Base-by-base conservation (phyloP, 176 grass and related monocot genomes). In the Saccharum spontaneum region DNA sequence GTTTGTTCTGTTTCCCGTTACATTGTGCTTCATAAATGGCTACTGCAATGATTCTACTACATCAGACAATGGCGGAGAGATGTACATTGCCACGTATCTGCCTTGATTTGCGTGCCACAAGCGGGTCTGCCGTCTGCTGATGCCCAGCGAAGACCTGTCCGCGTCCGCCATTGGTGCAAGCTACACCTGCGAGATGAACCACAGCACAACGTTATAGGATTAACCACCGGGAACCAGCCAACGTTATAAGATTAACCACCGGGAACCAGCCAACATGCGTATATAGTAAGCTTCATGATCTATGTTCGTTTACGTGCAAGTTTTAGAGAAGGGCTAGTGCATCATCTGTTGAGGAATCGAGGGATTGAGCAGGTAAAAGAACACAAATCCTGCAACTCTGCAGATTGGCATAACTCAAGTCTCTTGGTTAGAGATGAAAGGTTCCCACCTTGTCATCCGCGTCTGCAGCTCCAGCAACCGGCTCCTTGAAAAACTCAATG, bases 401-500 rank as follows among this genome's bases (percentile, higher is more conserved):
- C 30, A 65, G 6, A 37, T 76, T 26, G 62, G 46, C 20, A 67
- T 0, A n/a, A 26, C 6, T 49, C 6, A 49, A 3, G 17, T 49
- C 5, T 34, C 8, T n/a, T 83, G 54, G 54, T 50, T 57, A 34
- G n/a, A 64, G 77, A 50, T 78, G 30, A 18, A 3, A 40, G 44
- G 34, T 67, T 24, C 34, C 5, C 22, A 3, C 92, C 85, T 79
- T 82, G 20, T 85, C 73, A 15, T 83, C 73, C 11, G 2, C 57
- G 20, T 83, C 77, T 55, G 72, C 60, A 80, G 22, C 34, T 67
- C 83, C 76, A 3, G 11, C 50, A 1, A 75, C 2, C 1, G 83
- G 77, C 69, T 88, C 88, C 36, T 34, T 81, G 78, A 92, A 92
- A 20, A 96, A 99, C 11, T 79, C 67, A 10, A 86, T 84, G 86